Evolutionary conservation across 352 stramenopile genomes (phyloP).

Genomic region (Phytophthora litchii): DNA sequence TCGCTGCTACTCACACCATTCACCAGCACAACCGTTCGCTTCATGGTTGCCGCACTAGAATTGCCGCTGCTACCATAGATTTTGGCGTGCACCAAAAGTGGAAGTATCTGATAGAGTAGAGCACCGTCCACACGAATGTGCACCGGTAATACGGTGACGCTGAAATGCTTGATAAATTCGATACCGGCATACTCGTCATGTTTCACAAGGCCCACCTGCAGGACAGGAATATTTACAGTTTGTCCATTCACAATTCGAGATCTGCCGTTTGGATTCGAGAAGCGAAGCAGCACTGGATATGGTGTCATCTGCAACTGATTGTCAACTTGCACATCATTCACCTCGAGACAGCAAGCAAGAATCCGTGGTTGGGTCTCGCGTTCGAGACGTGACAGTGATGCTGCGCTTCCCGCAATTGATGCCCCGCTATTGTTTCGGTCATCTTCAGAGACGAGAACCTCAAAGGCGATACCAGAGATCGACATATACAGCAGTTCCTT

Average conservation of each 20-base stretch:
- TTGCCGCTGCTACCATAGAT: slow-evolving; percentile 36
- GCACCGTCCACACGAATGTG: slow-evolving; percentile 85
- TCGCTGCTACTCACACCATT: slow-evolving; percentile 33
- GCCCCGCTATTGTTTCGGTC: slow-evolving; percentile 37
- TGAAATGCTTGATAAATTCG: slow-evolving; percentile 89
- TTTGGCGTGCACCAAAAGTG: slow-evolving; percentile 65
- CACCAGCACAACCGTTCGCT: slow-evolving; percentile 30
- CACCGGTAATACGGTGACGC: slow-evolving; percentile 66
- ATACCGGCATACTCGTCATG: slow-evolving; percentile 88
- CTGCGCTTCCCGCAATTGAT: slow-evolving; percentile 53
- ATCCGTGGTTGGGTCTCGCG: slow-evolving; percentile 61
- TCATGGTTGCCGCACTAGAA: slow-evolving; percentile 19
- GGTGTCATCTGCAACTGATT: slow-evolving; percentile 85
- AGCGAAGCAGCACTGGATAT: slow-evolving; percentile 85
- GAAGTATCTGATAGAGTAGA: slow-evolving; percentile 76
- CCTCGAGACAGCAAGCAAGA: slow-evolving; percentile 66
- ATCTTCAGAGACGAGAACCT: slow-evolving; percentile 63
- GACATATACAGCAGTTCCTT: slow-evolving; percentile 86
- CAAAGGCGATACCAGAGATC: slow-evolving; percentile 63
- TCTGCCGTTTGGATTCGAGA: slow-evolving; percentile 66
- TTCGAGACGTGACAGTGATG: slow-evolving; percentile 56
- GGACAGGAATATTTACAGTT: slow-evolving; percentile 60
- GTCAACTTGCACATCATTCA: slow-evolving; percentile 88
- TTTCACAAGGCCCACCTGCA: slow-evolving; percentile 82
- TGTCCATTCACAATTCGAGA: slow-evolving; percentile 58